phyloP scores from a whole-genome alignment of 176 grass and related monocot genomes.

The Panicum miliaceum region DNA sequence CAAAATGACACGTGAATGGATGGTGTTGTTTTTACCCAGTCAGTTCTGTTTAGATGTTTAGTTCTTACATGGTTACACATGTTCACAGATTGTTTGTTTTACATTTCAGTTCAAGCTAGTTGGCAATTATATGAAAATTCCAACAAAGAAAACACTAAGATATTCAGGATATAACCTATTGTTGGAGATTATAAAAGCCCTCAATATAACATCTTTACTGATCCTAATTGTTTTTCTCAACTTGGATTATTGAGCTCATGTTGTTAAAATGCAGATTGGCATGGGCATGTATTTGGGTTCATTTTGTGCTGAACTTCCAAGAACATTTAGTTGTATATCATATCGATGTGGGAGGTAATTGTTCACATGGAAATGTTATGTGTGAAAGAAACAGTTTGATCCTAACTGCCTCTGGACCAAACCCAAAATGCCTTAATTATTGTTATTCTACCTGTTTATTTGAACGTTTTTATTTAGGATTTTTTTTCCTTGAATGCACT shows the following conservation, averaged over 20 bases:
- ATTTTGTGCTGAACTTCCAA: neutral
- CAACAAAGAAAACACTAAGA: neutral
- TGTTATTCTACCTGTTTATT: constrained; percentile 18
- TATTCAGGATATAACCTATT: neutral
- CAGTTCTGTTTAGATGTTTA: neutral
- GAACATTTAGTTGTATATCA: neutral
- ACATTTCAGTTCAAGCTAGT: neutral
- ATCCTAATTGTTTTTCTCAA: constrained; percentile 9
- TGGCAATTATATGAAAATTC: neutral
- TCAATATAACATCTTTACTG: neutral
- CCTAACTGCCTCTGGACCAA: constrained; percentile 13
- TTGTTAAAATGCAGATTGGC: constrained; percentile 1
- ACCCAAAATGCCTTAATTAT: neutral
- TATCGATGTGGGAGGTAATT: constrained; percentile 15
- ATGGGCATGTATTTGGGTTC: neutral
- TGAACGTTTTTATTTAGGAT: neutral
- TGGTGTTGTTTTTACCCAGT: neutral
- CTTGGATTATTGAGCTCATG: neutral
- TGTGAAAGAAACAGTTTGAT: constrained; percentile 17
- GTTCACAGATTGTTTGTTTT: neutral
- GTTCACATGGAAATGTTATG: neutral
- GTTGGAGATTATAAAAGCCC: neutral
- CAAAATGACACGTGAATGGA: neutral
- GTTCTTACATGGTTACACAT: neutral
- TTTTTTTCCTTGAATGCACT: constrained; percentile 35